Evolutionary conservation across 2,329 filamentous ascomycete species (phyloP).

Genomic region (Aspergillus fructus): DNA sequence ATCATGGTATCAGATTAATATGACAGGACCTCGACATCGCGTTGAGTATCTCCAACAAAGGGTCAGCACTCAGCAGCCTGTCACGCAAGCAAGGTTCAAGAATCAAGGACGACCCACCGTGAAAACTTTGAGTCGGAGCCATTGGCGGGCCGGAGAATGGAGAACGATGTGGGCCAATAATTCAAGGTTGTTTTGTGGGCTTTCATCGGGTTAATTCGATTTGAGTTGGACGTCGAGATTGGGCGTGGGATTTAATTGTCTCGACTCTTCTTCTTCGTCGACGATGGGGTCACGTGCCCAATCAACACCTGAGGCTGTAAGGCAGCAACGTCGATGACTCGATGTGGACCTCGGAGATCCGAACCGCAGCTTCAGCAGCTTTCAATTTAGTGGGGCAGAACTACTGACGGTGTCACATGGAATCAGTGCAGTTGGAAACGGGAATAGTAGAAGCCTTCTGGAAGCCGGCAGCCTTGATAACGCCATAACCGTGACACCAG

Average conservation of each 20-base stretch:
- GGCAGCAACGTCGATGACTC: neutral
- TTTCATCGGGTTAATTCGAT: neutral
- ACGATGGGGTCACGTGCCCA: neutral
- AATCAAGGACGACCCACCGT: neutral
- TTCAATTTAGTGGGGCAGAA: neutral
- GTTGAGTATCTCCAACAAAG: neutral
- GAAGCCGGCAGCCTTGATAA: neutral
- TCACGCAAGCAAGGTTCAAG: neutral
- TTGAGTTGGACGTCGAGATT: neutral
- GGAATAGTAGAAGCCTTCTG: too few relatives aligned
- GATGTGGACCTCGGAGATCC: constrained; percentile 1
- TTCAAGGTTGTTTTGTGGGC: neutral
- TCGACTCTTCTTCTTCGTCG: too few relatives aligned
- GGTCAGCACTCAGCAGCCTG: neutral
- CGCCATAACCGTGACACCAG: neutral
- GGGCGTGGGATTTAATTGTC: neutral
- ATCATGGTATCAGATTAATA: neutral
- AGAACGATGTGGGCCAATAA: neutral
- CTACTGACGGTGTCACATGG: neutral
- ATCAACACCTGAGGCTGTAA: neutral
- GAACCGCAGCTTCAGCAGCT: neutral
- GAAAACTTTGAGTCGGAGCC: neutral
- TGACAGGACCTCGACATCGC: neutral
- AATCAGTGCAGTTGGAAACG: too few relatives aligned
- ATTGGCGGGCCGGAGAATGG: neutral